phyloP scores from a whole-genome alignment of 129 eudicot genomes.

The Ambrosia trifida region DNA sequence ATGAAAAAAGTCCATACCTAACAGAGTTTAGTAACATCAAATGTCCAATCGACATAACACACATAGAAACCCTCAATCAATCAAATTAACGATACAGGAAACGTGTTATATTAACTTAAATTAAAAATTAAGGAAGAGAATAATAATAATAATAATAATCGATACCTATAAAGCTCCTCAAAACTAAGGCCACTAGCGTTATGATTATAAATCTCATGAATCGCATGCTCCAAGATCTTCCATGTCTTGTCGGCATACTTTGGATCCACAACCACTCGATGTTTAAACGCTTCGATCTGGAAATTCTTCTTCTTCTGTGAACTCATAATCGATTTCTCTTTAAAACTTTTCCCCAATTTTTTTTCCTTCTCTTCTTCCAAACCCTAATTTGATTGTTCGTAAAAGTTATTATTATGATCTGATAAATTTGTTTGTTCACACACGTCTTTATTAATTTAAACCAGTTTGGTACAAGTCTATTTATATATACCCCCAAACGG shows the following conservation, averaged over 20 bases:
- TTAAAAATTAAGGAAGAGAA: neutral
- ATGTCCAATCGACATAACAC: neutral
- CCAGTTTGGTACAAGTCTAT: neutral
- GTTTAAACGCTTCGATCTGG: slow-evolving; percentile 9
- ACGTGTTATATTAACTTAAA: neutral
- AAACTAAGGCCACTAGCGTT: slow-evolving; percentile 13
- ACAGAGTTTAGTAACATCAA: too few relatives aligned
- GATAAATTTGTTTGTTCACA: neutral
- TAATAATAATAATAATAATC: neutral
- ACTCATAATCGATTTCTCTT: neutral
- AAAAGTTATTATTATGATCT: neutral
- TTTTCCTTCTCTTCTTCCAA: neutral
- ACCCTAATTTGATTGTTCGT: neutral
- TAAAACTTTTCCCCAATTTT: neutral
- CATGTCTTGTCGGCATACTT: slow-evolving; percentile 11
- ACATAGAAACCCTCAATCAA: neutral
- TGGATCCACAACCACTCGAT: slow-evolving; percentile 10
- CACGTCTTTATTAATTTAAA: neutral
- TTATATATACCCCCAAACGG: neutral
- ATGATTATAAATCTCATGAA: slow-evolving; percentile 13
- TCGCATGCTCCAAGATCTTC: slow-evolving; percentile 15
- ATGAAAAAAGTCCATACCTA: too few relatives aligned
- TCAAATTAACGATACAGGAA: neutral
- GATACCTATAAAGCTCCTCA: slow-evolving; percentile 6
- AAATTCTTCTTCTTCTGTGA: slow-evolving; percentile 9